Conservation (phyloP, 805 yeast genomes). For the Vanderwaltozyma yarrowii region DNA sequence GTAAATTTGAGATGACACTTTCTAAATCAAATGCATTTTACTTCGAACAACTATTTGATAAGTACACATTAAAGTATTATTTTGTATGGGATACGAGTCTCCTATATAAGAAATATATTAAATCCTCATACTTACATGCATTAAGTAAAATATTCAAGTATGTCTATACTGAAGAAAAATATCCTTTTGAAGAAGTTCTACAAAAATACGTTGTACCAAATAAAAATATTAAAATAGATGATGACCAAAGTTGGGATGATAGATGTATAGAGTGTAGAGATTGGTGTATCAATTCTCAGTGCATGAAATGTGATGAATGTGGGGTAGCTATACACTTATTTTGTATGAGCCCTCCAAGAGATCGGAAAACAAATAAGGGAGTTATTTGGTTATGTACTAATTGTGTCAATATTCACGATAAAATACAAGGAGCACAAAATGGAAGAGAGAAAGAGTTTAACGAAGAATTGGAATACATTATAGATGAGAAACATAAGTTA, state of each 20-base stretch:
- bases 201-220: constrained; percentile 14
- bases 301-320: constrained; percentile 76
- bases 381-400: constrained; percentile 84
- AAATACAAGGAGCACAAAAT: constrained; percentile 15
- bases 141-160: constrained; percentile 59
- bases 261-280: constrained; percentile 66
- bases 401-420: constrained; percentile 55
- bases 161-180: constrained; percentile 55
- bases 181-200: constrained; percentile 20
- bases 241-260: constrained; percentile 20
- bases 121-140: constrained; percentile 46
- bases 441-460: constrained; percentile 3
- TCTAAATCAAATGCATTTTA: constrained; percentile 62
- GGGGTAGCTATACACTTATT: constrained; percentile 60
- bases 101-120: constrained; percentile 39
- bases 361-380: constrained; percentile 73
- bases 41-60: constrained; percentile 75
- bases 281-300: constrained; percentile 71
- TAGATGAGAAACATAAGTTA: constrained; percentile 6
- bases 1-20: constrained; percentile 39
- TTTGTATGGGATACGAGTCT: constrained; percentile 60
- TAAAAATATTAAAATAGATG: neutral
- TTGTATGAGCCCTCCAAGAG: constrained; percentile 78
- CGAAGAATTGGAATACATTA: constrained; percentile 2
- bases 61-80: constrained; percentile 75